phyloP scores from a whole-genome alignment of 192 early-diverging fungal genomes.

The Rhizophagus clarus region DNA sequence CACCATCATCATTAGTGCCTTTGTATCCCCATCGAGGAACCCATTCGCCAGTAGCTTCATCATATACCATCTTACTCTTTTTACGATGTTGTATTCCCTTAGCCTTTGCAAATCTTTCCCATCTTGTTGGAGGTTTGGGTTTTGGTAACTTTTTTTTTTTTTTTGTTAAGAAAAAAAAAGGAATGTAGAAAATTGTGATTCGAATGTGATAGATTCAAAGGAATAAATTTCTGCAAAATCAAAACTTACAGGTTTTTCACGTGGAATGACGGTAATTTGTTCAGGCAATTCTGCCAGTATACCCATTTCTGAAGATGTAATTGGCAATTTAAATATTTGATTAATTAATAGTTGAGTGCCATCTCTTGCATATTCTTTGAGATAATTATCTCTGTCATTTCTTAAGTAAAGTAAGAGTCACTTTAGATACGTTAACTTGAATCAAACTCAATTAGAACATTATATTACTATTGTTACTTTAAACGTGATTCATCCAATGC shows the following conservation, averaged over 20 bases:
- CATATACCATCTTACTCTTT: slow-evolving; percentile 79
- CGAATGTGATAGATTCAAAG: not conserved
- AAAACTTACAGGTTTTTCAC: slow-evolving; percentile 78
- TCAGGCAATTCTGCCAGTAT: slow-evolving; percentile 80
- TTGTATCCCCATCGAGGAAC: slow-evolving; percentile 91
- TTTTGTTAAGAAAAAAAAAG: slow-evolving; percentile 15
- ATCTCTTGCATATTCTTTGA: slow-evolving; percentile 74
- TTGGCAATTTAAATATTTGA: slow-evolving; percentile 81
- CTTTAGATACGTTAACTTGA: not conserved
- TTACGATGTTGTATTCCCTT: slow-evolving; percentile 93
- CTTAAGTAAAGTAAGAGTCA: slow-evolving; percentile 35
- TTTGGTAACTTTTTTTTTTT: slow-evolving; percentile 68
- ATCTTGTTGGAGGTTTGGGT: slow-evolving; percentile 87
- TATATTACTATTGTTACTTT: slow-evolving; percentile 37
- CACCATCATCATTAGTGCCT: slow-evolving; percentile 73
- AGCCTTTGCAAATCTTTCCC: slow-evolving; percentile 97
- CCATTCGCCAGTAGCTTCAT: slow-evolving; percentile 83
- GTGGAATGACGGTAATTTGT: slow-evolving; percentile 67
- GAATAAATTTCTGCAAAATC: not conserved
- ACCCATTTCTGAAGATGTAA: slow-evolving; percentile 66
- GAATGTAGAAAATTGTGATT: not conserved
- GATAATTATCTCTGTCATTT: slow-evolving; percentile 57
- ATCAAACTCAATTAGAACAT: not conserved
- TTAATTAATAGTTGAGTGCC: slow-evolving; percentile 87
- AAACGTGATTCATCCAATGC: slow-evolving; percentile 68